phyloP scores from a whole-genome alignment of 1,284 basidiomycete species.

The Heimioporus retisporus region DNA sequence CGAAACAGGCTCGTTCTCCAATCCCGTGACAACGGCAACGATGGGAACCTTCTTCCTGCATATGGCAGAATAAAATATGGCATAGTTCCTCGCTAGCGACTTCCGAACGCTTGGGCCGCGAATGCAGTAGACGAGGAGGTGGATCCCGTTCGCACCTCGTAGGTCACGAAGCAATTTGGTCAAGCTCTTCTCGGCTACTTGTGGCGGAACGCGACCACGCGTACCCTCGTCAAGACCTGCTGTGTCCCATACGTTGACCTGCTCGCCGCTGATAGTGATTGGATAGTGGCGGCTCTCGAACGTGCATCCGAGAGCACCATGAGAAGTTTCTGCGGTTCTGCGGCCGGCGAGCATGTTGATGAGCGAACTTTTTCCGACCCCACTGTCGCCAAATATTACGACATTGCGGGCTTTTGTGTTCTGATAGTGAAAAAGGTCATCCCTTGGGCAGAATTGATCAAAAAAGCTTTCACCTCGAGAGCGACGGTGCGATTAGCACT shows the following conservation, averaged over 20 bases:
- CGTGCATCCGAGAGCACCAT: conserved; percentile 41
- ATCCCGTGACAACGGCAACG: conserved; percentile 41
- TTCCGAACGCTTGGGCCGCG: conserved; percentile 39
- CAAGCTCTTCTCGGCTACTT: conserved; percentile 38
- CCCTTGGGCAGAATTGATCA: not conserved
- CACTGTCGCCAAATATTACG: conserved; percentile 45
- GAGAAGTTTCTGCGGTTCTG: conserved; percentile 37
- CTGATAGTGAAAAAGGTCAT: conserved; percentile 7
- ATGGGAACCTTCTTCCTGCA: conserved; percentile 44
- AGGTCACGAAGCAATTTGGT: conserved; percentile 38
- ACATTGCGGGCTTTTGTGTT: conserved; percentile 29
- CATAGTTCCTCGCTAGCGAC: conserved; percentile 40
- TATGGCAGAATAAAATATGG: conserved; percentile 40
- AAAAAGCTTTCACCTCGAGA: conserved; percentile 25
- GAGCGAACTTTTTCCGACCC: conserved; percentile 44
- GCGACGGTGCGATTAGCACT: not conserved
- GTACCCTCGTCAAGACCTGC: conserved; percentile 42
- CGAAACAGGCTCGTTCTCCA: conserved; percentile 40
- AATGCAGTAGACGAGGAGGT: conserved; percentile 47
- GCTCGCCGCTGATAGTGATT: conserved; percentile 26
- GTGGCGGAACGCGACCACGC: conserved; percentile 30
- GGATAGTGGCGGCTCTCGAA: conserved; percentile 31
- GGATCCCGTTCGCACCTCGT: conserved; percentile 36
- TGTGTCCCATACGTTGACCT: conserved; percentile 43
- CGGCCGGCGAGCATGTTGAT: conserved; percentile 42